Conservation (phyloP, 768 basidiomycete species). For the Boletus patriciae region DNA sequence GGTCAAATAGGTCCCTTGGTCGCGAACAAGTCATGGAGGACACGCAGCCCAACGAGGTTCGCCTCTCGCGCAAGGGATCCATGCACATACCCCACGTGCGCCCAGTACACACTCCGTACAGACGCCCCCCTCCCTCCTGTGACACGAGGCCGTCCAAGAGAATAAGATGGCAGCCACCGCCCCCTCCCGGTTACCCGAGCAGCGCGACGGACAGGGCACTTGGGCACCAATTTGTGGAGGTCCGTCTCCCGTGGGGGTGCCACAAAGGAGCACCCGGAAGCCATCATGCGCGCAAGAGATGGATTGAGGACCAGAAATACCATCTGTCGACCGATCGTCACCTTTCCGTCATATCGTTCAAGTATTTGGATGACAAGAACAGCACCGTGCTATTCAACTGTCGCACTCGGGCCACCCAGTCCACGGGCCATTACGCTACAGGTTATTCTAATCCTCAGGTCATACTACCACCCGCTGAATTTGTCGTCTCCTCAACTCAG, state of each 20-base stretch:
- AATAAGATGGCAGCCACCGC: neutral
- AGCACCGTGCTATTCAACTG: conserved; percentile 10
- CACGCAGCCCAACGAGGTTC: conserved; percentile 40
- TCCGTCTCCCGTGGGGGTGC: conserved; percentile 15
- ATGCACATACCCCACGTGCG: conserved; percentile 30
- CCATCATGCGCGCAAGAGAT: conserved; percentile 9
- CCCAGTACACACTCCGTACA: neutral
- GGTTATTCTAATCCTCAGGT: conserved; percentile 3
- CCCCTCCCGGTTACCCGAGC: neutral
- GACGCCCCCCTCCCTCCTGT: neutral
- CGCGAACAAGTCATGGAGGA: conserved; percentile 34
- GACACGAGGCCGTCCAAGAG: conserved; percentile 5
- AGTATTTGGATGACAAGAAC: conserved; percentile 1
- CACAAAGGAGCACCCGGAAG: conserved; percentile 7
- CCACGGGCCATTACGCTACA: neutral
- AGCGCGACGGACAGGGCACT: neutral
- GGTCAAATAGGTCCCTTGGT: conserved; percentile 11
- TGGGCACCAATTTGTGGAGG: conserved; percentile 1
- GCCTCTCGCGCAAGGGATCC: conserved; percentile 36
- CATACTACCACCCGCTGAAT: neutral
- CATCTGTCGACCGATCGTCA: conserved; percentile 4
- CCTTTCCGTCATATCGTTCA: conserved; percentile 12
- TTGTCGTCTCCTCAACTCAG: conserved; percentile 1
- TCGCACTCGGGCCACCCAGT: neutral
- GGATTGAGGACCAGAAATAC: conserved; percentile 15